Conservation (phyloP, 805 yeast species). For the Blastobotrys americana region DNA sequence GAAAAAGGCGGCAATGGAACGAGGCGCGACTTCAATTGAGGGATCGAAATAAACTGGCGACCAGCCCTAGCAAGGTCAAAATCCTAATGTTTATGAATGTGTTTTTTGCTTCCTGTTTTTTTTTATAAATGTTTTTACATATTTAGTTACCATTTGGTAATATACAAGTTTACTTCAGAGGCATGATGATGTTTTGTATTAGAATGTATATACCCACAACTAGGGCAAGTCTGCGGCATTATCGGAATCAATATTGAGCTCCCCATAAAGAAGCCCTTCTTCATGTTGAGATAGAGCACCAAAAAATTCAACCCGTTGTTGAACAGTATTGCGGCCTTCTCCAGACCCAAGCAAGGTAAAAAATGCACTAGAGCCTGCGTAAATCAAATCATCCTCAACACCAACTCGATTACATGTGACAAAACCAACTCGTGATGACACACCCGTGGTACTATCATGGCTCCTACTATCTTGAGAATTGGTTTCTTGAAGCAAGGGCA, state of each 20-base stretch:
- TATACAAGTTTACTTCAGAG: no score
- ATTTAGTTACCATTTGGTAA: no score
- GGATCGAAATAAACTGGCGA: slow-evolving; percentile 14
- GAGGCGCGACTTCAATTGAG: slow-evolving; percentile 24
- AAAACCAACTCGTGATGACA: slow-evolving; percentile 31
- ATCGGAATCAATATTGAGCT: slow-evolving; percentile 14
- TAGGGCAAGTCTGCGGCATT: no score
- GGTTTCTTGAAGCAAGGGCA: slow-evolving; percentile 47
- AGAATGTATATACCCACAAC: no score
- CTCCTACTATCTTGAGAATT: slow-evolving; percentile 5
- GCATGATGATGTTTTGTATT: no score
- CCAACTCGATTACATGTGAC: slow-evolving; percentile 71
- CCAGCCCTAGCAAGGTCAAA: background rate
- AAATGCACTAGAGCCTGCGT: slow-evolving; percentile 33
- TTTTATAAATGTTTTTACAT: no score
- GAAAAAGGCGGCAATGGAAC: slow-evolving; percentile 43
- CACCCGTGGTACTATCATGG: slow-evolving; percentile 10
- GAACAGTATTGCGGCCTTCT: slow-evolving; percentile 21
- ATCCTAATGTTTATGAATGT: background rate
- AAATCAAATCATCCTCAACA: slow-evolving; percentile 46
- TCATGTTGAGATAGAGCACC: slow-evolving; percentile 17
- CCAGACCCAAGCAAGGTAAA: slow-evolving; percentile 43
- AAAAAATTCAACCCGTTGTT: slow-evolving; percentile 10
- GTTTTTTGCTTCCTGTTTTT: slow-evolving; percentile 4
- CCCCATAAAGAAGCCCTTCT: slow-evolving; percentile 14